Evolutionary conservation across 2,329 filamentous ascomycete species (phyloP), one percentile per base, ranked within the genome.

Genomic region (Rhinocladiella similis): DNA sequence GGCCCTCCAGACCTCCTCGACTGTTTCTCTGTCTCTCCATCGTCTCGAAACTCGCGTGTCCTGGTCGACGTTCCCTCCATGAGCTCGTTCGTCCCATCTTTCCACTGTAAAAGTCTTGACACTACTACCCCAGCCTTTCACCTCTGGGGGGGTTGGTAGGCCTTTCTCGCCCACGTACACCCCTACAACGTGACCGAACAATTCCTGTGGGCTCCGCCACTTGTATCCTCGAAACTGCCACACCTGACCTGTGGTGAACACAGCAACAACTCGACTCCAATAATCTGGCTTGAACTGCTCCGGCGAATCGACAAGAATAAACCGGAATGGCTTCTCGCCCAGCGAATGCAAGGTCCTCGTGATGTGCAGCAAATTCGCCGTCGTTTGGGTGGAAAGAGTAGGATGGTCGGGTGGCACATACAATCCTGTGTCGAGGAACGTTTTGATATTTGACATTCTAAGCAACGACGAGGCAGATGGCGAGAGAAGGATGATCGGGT

Each of bases 171-270:
- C 94, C 1, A 99, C 86, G 68, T 90, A 96, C 48, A 99, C 79
- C 54, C 94, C 94, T 13, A 91, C 80, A 1, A 91, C 89, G 68
- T 97, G 90, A 64, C 86, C 85, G 77, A 99, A 99, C 48, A 99
- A 80, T 69, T 97, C 94, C 13, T 86, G 82, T 0, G 94, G 90
- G 54, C 88, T 87, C 65, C 87, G 87, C 91, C 94, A 99, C 74
- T 96, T 96, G 82, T 99, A 99, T 65, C 86, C 89, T 76, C 97
- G 96, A 77, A 99, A 99, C 75, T 99, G 94, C 94, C 94, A 99
- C 9, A 88, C 86, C 76, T 99, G 94, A 33, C 94, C 94, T 0
- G 94, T 99, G 0, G 94, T 99, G 76, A 99, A 97, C 55, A 99
- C 92, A 12, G 90, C 94, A 1, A 97, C 94, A 5, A 99, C 89